These are phyloP conservation scores for Xylaria sp. DNA, from an alignment of 2,329 filamentous ascomycete species.

Conservation along the genomic window DNA sequence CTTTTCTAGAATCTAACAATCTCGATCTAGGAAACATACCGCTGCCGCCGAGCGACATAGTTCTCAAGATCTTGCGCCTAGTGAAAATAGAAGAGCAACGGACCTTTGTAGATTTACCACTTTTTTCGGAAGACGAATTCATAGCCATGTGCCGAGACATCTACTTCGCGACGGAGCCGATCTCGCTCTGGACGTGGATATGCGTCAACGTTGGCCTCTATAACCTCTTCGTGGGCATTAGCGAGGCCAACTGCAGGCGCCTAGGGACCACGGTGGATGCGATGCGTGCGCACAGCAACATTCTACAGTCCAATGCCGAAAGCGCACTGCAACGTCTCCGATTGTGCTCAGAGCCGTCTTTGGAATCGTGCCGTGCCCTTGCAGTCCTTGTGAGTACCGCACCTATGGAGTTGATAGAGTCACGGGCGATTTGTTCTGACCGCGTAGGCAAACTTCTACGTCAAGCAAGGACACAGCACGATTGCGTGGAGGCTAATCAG, in stretches of 20 bases:
- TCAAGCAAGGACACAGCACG: conserved; percentile 44
- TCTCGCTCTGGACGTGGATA: conserved; percentile 46
- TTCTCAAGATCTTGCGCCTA: conserved; percentile 45
- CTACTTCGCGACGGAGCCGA: conserved; percentile 46
- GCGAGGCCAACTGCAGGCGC: conserved; percentile 24
- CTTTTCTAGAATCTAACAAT: conserved; percentile 22
- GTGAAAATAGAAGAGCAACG: conserved; percentile 42
- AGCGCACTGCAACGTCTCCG: conserved; percentile 44
- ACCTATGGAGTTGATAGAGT: no score
- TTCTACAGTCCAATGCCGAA: conserved; percentile 41
- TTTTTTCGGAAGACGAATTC: conserved; percentile 44
- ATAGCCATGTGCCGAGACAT: conserved; percentile 44
- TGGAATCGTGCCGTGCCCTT: conserved; percentile 44
- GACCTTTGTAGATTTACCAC: conserved; percentile 44
- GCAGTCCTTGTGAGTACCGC: conserved; percentile 41
- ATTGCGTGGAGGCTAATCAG: conserved; percentile 47
- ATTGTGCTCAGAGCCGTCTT: conserved; percentile 45
- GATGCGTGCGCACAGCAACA: conserved; percentile 27
- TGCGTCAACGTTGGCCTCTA: conserved; percentile 46
- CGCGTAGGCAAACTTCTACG: conserved; percentile 44
- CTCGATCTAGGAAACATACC: conserved; percentile 35
- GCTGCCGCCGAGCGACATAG: conserved; percentile 43
- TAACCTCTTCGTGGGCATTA: conserved; percentile 39
- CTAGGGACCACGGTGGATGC: conserved; percentile 33
- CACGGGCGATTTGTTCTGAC: conserved; percentile 2